Evolutionary conservation across 108 stramenopile genomes (phyloP).

Genomic region (Fragilariopsis cylindrus): DNA sequence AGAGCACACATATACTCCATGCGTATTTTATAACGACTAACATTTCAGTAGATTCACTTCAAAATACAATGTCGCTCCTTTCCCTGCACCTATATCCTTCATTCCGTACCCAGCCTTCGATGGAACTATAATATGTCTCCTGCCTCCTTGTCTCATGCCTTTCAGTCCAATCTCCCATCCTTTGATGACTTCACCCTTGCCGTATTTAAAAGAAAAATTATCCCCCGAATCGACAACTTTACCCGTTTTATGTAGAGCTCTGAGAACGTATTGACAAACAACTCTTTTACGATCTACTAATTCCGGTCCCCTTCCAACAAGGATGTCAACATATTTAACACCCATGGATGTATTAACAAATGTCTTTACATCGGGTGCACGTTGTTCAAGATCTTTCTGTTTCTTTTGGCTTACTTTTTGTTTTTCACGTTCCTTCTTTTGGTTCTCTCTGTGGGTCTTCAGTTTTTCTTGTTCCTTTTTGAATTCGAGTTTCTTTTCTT

Average conservation of each 20-base stretch:
- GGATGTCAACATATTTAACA: slow-evolving; percentile 46
- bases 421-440: slow-evolving; percentile 35
- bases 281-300: slow-evolving; percentile 40
- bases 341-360: slow-evolving; percentile 29
- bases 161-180: slow-evolving; percentile 78
- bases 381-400: slow-evolving; percentile 13
- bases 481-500: slow-evolving; percentile 5
- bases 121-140: slow-evolving; percentile 67
- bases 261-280: slow-evolving; percentile 35
- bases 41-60: slow-evolving; percentile 44
- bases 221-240: slow-evolving; percentile 46
- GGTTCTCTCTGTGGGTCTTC: slow-evolving; percentile 17
- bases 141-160: slow-evolving; percentile 78
- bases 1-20: too few relatives aligned
- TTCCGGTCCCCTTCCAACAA: slow-evolving; percentile 38
- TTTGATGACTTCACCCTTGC: slow-evolving; percentile 56
- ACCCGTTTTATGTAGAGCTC: slow-evolving; percentile 30
- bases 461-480: slow-evolving; percentile 29
- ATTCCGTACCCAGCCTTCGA: slow-evolving; percentile 68
- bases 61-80: slow-evolving; percentile 49
- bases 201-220: slow-evolving; percentile 48
- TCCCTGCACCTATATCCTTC: slow-evolving; percentile 54
- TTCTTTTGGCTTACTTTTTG: slow-evolving; percentile 25
- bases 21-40: background rate
- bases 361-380: background rate